Evolutionary conservation across 2,329 filamentous ascomycete genomes (phyloP).

Genomic region (Hortaea sp.): DNA sequence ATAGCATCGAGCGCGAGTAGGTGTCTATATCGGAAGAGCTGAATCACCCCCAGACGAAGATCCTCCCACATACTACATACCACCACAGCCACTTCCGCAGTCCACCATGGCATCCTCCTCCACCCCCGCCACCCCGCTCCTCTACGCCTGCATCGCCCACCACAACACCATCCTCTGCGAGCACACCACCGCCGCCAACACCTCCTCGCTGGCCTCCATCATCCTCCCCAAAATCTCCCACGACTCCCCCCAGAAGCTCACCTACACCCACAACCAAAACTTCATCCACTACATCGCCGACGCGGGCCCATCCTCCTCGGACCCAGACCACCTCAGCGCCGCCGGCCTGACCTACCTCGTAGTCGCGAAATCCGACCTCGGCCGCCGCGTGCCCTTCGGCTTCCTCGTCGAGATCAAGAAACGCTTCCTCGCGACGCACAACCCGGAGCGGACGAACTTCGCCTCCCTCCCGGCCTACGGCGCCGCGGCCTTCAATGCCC

Average conservation of each 20-base stretch:
- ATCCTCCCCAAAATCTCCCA: constrained; percentile 94
- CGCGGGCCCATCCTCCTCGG: constrained; percentile 32
- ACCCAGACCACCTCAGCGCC: constrained; percentile 29
- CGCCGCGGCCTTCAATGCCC: constrained; percentile 73
- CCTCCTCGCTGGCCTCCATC: constrained; percentile 78
- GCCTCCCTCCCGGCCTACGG: constrained; percentile 76
- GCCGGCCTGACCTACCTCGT: constrained; percentile 88
- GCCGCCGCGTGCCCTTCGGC: constrained; percentile 82
- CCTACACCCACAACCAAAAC: constrained; percentile 73
- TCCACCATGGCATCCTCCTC: constrained; percentile 26
- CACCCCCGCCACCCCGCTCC: constrained; percentile 24
- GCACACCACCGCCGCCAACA: constrained; percentile 75
- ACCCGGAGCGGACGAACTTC: constrained; percentile 60
- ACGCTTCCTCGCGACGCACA: constrained; percentile 67
- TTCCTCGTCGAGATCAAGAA: constrained; percentile 86
- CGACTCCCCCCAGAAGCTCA: constrained; percentile 70
- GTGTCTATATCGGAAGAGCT: no score
- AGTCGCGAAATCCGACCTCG: constrained; percentile 69
- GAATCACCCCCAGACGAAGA: no score
- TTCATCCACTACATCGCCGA: constrained; percentile 95
- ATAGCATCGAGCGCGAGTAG: no score
- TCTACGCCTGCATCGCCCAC: constrained; percentile 76
- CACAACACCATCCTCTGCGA: constrained; percentile 87
- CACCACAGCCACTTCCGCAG: no score
- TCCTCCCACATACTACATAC: no score